These are phyloP conservation scores for Fusarium caatingaense DNA, from an alignment of 2,329 filamentous ascomycete species.

Conservation along the genomic window DNA sequence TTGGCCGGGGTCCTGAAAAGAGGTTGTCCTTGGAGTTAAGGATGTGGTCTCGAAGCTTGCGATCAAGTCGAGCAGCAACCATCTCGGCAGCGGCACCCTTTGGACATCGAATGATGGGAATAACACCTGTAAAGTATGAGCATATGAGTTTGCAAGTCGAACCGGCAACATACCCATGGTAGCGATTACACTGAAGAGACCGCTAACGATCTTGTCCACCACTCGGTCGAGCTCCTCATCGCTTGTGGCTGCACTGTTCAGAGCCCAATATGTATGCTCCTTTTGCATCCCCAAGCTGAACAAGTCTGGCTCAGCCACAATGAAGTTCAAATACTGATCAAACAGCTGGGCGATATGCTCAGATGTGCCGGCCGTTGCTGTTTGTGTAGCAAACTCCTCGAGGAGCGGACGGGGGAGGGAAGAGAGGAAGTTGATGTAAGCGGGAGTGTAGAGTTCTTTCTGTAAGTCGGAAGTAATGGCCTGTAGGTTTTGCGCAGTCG, in stretches of 20 bases:
- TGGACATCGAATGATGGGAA: conserved; percentile 94
- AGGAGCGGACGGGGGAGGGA: conserved; percentile 90
- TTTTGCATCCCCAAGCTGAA: conserved; percentile 95
- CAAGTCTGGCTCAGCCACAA: conserved; percentile 93
- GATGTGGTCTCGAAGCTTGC: conserved; percentile 95
- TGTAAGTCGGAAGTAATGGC: conserved; percentile 87
- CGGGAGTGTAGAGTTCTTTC: conserved; percentile 88
- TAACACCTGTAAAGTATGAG: conserved; percentile 69
- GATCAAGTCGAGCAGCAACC: conserved; percentile 92
- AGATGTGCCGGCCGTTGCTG: conserved; percentile 83
- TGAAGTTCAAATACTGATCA: conserved; percentile 97
- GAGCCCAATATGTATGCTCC: conserved; percentile 90
- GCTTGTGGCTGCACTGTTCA: conserved; percentile 91
- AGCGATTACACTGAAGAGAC: conserved; percentile 97
- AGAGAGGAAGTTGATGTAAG: conserved; percentile 96
- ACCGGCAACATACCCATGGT: conserved; percentile 79
- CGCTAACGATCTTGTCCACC: conserved; percentile 92
- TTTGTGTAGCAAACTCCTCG: conserved; percentile 93
- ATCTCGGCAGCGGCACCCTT: conserved; percentile 94
- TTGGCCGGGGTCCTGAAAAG: conserved; percentile 78
- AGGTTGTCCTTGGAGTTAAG: conserved; percentile 98
- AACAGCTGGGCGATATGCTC: conserved; percentile 93
- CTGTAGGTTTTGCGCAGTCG: conserved; percentile 82
- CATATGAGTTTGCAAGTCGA: not conserved
- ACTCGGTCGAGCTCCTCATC: conserved; percentile 90